Base-by-base conservation (phyloP, 2,329 filamentous ascomycete species). In the Tympanopsis confertula region DNA sequence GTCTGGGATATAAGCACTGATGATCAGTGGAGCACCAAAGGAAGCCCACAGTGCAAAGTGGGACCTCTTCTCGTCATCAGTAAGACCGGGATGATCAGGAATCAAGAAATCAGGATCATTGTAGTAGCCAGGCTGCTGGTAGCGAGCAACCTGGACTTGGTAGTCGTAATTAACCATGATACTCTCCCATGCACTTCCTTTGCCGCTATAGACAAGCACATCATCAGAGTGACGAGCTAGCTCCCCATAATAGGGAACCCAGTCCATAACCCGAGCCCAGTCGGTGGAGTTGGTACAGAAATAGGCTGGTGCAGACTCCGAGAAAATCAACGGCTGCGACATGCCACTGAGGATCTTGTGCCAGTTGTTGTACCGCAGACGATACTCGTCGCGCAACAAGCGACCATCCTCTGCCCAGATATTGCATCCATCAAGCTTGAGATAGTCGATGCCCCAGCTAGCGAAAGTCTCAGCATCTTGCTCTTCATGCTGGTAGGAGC, bases 141-240 rank as follows among this genome's bases (percentile, higher is more conserved):
- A 60, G 26, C 62, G 56, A 13, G 59, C 54, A 2, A 67, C 47
- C n/a, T 58, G 54, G 5, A 59, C 52, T 37, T 66, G 50, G 40
- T 60, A 62, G 24, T 54, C 54, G 40, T 68, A 69, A 43, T 70
- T 70, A 42, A 55, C 56, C 54, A 65, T 59, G 39, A 70, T 58
- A 41, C 62, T 66, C 20, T 61, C 55, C 66, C 66, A 69, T 4
- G 59, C 58, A 32, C 55, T 59, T 15, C 57, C 58, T 13, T 58
- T 49, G 13, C 53, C 53, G 35, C 46, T 50, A 42, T 64, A 68
- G 1, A 58, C 59, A 18, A 59, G 51, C 36, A 67, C 57, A 39
- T 62, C 64, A 18, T 55, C 49, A 3, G 61, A 66, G 42, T 67
- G 64, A 4, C 63, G 54, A 1, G 64, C 62, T 2, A 68, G 52